Base-by-base conservation (phyloP, 208 protist genomes). In the Trypanosoma vivax region DNA sequence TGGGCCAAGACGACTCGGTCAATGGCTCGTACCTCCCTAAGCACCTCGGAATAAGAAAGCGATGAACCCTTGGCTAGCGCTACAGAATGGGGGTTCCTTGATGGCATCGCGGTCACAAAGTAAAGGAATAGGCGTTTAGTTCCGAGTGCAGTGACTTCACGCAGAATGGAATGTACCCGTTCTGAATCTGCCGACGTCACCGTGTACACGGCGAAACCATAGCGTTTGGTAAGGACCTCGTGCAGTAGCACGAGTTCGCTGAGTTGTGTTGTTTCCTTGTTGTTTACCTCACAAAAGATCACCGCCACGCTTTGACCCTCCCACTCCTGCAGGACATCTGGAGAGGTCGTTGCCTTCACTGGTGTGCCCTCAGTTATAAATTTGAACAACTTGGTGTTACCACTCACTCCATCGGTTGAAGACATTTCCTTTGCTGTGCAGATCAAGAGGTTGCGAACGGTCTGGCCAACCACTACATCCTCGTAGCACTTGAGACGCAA, bases 1-100 rank as follows among this genome's bases (percentile, higher is more conserved):
- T 80, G 73, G 14, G 60, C 54, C 23, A 80, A 40, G 5, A 76
- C 68, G 27, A 66, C 60, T 28, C 68, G 67, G 30, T 58, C 56
- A 34, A 73, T 56, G 9, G 7, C 21, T 23, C 19, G 21, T 21
- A 37, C 28, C 25, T 39, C 13, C 40, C 48, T 30, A 0, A 80
- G 46, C 0, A 63, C 35, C 11, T 49, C 31, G 11, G 38, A 16
- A 25, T 76, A 46, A n/a, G 29, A 7, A 34, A 80, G 50, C 1
- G 38, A 16, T 0, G 68, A 69, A n/a, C 48, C 56, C 41, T 80
- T 68, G 40, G 41, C 42, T 33, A 80, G 76, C 4, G 14, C 1
- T 33, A 64, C 28, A 5, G 63, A 25, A 7, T 63, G 50, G 19
- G 59, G 64, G 3, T 31, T 51, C 7, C 50, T 28, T 3, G 38